These are phyloP conservation scores for Zoysia japonica DNA, from an alignment of 176 grass and related monocot species.

Conservation along the genomic window DNA sequence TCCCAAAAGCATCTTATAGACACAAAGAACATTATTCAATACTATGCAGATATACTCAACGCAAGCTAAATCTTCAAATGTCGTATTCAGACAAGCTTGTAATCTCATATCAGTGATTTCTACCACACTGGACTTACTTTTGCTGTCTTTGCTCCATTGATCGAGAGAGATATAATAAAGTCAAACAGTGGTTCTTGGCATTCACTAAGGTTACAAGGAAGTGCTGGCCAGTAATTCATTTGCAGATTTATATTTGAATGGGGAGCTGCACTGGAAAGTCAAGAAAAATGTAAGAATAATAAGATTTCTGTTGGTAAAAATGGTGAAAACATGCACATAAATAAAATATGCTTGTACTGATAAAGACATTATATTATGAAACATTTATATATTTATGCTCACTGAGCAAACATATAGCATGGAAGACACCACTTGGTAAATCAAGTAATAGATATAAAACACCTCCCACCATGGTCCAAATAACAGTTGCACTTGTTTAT, in stretches of 20 bases:
- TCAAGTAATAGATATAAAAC: too few relatives aligned
- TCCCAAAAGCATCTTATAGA: background rate
- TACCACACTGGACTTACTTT: constrained; percentile 42
- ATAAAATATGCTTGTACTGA: background rate
- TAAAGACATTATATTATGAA: background rate
- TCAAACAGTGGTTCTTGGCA: constrained; percentile 70
- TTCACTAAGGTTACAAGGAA: constrained; percentile 63
- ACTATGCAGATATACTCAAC: background rate
- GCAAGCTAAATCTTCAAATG: background rate
- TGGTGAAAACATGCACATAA: background rate
- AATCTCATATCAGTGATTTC: background rate
- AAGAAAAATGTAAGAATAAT: background rate
- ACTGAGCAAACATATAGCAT: background rate
- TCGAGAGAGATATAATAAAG: constrained; percentile 55
- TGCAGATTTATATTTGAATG: constrained; percentile 68
- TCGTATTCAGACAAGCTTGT: background rate
- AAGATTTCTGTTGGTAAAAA: background rate
- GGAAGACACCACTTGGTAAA: too few relatives aligned
- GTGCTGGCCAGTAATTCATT: constrained; percentile 75
- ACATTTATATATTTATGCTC: background rate
- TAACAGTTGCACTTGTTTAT: too few relatives aligned
- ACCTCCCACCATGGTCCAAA: too few relatives aligned
- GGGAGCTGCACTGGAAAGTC: constrained; percentile 57
- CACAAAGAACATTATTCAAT: background rate
- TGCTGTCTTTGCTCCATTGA: constrained; percentile 69